Evolutionary conservation across 2,329 filamentous ascomycete species (phyloP).

Genomic region (Tolypocladium sp.): DNA sequence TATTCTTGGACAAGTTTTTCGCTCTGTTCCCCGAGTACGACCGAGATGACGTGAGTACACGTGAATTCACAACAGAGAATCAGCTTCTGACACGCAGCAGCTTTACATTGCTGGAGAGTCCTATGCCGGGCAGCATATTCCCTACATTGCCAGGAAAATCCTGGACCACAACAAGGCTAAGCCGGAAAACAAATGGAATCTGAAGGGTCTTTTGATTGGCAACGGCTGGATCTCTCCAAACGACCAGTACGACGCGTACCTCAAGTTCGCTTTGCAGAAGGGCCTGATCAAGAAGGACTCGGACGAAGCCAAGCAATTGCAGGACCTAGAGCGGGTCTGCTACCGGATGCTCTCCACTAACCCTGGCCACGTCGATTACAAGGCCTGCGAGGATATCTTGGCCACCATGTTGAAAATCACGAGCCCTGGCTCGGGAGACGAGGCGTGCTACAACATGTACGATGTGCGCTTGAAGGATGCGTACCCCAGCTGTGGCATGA

Average conservation of each 20-base stretch:
- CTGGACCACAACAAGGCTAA: conserved; percentile 70
- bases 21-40: conserved; percentile 84
- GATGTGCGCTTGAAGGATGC: conserved; percentile 78
- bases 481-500: conserved; percentile 86
- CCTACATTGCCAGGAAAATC: conserved; percentile 89
- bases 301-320: conserved; percentile 53
- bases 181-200: conserved; percentile 49
- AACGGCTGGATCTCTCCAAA: conserved; percentile 94
- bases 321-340: conserved; percentile 62
- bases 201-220: conserved; percentile 83
- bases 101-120: conserved; percentile 94
- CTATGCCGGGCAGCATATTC: conserved; percentile 93
- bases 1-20: conserved; percentile 89
- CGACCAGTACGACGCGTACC: conserved; percentile 84
- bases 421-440: conserved; percentile 39
- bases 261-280: conserved; percentile 71
- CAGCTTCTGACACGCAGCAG: conserved; percentile 35
- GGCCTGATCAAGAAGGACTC: conserved; percentile 62
- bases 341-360: conserved; percentile 45
- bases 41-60: conserved; percentile 75
- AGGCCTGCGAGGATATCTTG: conserved; percentile 68
- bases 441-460: conserved; percentile 88
- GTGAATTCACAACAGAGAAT: background rate
- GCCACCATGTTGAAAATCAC: conserved; percentile 62
- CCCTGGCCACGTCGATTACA: conserved; percentile 50